Base-by-base conservation (phyloP, 306 rosid species). In the Malus sieversii region DNA sequence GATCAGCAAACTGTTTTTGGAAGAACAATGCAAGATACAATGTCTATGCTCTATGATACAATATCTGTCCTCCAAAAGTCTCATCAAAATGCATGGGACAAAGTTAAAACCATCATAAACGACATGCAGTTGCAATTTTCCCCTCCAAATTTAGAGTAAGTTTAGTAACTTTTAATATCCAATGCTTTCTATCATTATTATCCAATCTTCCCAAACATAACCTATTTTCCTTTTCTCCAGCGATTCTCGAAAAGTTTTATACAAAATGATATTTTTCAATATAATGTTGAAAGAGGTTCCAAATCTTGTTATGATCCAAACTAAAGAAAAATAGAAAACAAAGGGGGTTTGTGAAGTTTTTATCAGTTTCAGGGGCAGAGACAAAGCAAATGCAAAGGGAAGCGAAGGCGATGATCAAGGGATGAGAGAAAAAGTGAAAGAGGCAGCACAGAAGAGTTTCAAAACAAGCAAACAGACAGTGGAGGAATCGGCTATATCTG, bases 401-500 rank as follows among this genome's bases (percentile, higher is more conserved):
- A 71, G 25, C 22, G 7, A 27, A 46, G 59, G 67, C 10, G 73
- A 53, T 65, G 57, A 62, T 16, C 53, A 55, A 18, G 78, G 75
- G 4, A 42, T 33, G 2, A 44, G 68, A 53, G 78, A 13, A 16
- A 75, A 72, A 14, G 38, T 85, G 70, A 87, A 62, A 77, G 85
- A 83, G 3, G 90, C 87, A 14, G 89, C 71, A n/a, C 88, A 16
- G 60, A 86, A 75, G 86, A 86, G 91, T 79, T 83, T 90, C 6
- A 79, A 25, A 32, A 29, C 65, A 71, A 82, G 93, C 92, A 88
- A 80, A 85, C 86, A 86, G 44, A 66, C 85, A 4, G 91, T 90
- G 10, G 84, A 88, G 62, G 94, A n/a, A 65, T 66, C 83, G n/a
- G 94, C 96, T 15, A 81, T 79, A 87, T 64, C 88, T 23, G 90